Conservation (phyloP, 2,329 filamentous ascomycete species). For the Magnaporthales sp. region DNA sequence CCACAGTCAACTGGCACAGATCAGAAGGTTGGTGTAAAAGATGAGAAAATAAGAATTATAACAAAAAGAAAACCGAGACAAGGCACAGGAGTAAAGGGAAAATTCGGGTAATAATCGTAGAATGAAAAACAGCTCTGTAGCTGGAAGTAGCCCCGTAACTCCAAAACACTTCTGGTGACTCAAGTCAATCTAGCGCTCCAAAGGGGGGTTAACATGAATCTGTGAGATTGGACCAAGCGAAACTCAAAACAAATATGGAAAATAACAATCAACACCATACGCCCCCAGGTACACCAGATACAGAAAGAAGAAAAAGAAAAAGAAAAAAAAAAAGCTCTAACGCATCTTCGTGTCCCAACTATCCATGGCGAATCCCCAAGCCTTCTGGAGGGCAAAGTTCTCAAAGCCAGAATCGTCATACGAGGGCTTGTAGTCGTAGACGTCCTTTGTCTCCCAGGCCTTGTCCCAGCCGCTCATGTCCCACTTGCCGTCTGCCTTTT, state of each 20-base stretch:
- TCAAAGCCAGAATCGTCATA: background rate
- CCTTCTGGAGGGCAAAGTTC: background rate
- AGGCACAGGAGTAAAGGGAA: too few species aligned
- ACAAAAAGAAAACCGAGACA: too few species aligned
- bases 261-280: too few species aligned
- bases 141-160: background rate
- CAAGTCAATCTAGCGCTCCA: background rate
- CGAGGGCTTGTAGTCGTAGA: background rate
- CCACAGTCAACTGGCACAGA: too few species aligned
- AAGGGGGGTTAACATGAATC: too few species aligned
- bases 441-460: background rate
- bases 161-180: background rate
- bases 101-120: too few species aligned
- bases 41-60: too few species aligned
- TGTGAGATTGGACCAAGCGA: too few species aligned
- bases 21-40: too few species aligned
- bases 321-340: background rate
- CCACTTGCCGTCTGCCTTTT: background rate
- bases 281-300: too few species aligned
- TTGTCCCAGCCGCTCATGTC: background rate
- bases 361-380: background rate
- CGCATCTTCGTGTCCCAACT: background rate
- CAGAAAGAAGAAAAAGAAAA: background rate
- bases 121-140: too few species aligned
- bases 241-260: too few species aligned